Evolutionary conservation across 257 asterid genomes (phyloP).

Genomic region (Orobanche coerulescens): DNA sequence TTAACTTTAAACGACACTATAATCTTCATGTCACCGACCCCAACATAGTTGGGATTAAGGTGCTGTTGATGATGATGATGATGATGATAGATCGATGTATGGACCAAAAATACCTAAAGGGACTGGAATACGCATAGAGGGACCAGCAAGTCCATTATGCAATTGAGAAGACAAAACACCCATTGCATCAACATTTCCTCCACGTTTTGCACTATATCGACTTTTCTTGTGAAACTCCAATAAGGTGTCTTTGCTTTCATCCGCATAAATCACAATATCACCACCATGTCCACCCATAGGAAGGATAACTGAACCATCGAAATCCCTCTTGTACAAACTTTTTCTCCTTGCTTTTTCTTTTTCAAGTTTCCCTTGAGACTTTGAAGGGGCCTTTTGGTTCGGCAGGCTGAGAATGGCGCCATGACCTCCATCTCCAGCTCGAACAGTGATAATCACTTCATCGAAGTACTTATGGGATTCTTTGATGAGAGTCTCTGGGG

Average conservation of each 20-base stretch:
- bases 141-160: conserved; percentile 64
- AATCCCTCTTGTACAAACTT: conserved; percentile 64
- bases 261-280: conserved; percentile 72
- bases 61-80: too few relatives aligned
- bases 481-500: conserved; percentile 44
- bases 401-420: conserved; percentile 70
- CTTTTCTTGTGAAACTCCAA: conserved; percentile 68
- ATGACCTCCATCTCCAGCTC: conserved; percentile 95
- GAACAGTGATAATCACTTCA: conserved; percentile 70
- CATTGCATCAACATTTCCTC: conserved; percentile 93
- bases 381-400: conserved; percentile 39
- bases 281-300: conserved; percentile 95
- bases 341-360: conserved; percentile 53
- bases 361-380: conserved; percentile 41
- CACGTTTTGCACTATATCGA: conserved; percentile 73
- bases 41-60: too few relatives aligned
- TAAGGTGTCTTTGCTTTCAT: conserved; percentile 69
- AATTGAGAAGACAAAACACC: conserved; percentile 70
- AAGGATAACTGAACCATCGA: conserved; percentile 83
- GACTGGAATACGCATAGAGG: conserved; percentile 71
- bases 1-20: too few relatives aligned
- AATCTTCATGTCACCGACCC: too few relatives aligned
- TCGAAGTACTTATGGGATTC: conserved; percentile 86
- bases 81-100: too few relatives aligned
- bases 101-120: conserved; percentile 59